Evolutionary conservation across 306 rosid genomes (phyloP).

Genomic region (Vigna hirtella): DNA sequence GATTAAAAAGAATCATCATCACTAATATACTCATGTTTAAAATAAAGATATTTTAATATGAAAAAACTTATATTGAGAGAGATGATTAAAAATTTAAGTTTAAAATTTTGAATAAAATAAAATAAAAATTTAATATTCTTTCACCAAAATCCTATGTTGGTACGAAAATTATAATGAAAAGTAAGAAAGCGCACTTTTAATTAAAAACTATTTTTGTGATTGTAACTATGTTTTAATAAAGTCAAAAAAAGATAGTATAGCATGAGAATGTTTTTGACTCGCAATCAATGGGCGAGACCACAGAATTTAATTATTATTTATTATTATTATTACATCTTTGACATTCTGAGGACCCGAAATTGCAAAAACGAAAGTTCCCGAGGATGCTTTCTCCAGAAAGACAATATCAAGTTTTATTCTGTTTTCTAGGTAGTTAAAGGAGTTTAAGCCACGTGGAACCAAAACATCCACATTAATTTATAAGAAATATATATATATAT

Average conservation of each 20-base stretch:
- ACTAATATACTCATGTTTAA: too few relatives aligned
- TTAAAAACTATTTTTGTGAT: too few relatives aligned
- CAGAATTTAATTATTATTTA: neutral
- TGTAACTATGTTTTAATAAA: neutral
- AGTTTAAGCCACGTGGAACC: slow-evolving; percentile 1
- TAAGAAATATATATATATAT: neutral
- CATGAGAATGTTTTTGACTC: neutral
- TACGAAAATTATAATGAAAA: too few relatives aligned
- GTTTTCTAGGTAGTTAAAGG: neutral
- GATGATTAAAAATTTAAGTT: too few relatives aligned
- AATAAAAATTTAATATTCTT: too few relatives aligned
- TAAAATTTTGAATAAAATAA: too few relatives aligned
- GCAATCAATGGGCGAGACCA: slow-evolving; percentile 37
- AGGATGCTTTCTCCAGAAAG: neutral
- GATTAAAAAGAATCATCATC: too few relatives aligned
- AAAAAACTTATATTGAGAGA: too few relatives aligned
- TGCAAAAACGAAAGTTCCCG: neutral
- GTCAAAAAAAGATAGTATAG: neutral
- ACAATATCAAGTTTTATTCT: slow-evolving; percentile 13
- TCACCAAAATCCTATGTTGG: too few relatives aligned
- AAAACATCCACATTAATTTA: neutral
- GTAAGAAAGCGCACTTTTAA: too few relatives aligned
- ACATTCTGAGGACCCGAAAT: neutral
- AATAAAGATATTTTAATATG: too few relatives aligned
- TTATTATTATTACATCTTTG: neutral